Percentiles rank a stretch among this genome's conserved stretches.
phyloP scores from a whole-genome alignment of 208 protist genomes.

The Crithidia sp. region DNA sequence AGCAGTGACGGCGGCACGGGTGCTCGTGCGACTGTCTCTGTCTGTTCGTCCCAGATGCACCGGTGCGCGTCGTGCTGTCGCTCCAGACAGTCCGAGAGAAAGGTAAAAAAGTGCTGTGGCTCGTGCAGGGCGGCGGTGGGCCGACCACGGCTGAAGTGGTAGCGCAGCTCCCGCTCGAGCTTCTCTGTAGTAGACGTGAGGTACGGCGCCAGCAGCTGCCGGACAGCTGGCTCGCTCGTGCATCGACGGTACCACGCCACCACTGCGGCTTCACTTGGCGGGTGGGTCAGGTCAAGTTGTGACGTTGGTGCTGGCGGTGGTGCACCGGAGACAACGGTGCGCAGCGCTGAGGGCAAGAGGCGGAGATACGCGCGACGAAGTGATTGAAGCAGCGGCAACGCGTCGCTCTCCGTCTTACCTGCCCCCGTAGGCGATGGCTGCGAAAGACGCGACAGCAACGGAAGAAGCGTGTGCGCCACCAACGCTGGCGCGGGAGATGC shows the following conservation, averaged over 20 bases:
- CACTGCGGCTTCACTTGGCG: neutral
- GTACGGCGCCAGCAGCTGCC: constrained; percentile 43
- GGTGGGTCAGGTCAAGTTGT: neutral
- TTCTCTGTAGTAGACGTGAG: constrained; percentile 34
- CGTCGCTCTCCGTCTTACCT: neutral
- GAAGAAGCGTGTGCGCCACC: neutral
- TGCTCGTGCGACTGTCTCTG: constrained; percentile 4
- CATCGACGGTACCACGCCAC: constrained; percentile 11
- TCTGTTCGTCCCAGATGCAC: neutral
- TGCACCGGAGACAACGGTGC: constrained; percentile 1
- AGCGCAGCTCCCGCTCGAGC: constrained; percentile 67
- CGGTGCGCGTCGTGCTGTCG: constrained; percentile 21
- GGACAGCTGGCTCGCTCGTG: constrained; percentile 7
- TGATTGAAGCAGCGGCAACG: neutral
- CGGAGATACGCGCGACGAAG: constrained; percentile 21
- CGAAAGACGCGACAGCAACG: neutral
- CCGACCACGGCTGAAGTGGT: constrained; percentile 60
- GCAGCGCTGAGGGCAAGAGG: constrained; percentile 15
- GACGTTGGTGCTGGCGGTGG: neutral
- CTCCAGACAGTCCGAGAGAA: constrained; percentile 48
- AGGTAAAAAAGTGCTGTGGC: constrained; percentile 82
- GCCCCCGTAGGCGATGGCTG: neutral
- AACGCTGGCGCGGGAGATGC: neutral
- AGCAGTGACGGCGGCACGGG: neutral
- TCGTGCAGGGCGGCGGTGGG: constrained; percentile 52